Base-by-base conservation (phyloP, 2,329 filamentous ascomycete species). In the Diplodia intermedia region DNA sequence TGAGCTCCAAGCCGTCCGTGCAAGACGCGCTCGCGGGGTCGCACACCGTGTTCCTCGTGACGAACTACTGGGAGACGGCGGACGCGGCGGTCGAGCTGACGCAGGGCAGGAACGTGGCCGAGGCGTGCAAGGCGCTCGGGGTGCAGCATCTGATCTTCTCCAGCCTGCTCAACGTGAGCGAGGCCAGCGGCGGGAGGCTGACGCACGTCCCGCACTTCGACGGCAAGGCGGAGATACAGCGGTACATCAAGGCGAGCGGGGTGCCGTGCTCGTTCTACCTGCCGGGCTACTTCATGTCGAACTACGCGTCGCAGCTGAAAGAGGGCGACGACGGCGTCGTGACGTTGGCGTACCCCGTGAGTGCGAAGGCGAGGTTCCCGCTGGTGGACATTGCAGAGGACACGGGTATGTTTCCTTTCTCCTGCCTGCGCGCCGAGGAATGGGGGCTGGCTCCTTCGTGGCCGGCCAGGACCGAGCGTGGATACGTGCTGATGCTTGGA, bases 81-180 rank as follows among this genome's bases (percentile, higher is more conserved):
- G 29, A 65, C 15, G 23, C 78, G 6, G 73, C 78, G 20, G 68
- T 72, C 2, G 77, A 79, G 55, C 70, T 76, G 5, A 50, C 69
- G 36, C 76, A 79, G 66, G 77, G 77, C 29, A 76, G 75, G 69
- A 73, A 73, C 33, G 77, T 79, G 43, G 77, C 80, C 29, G 69
- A 81, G 2, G 72, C 72, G 0, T 68, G 67, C 49, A 74, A 75
- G 52, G 70, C 63, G 4, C 71, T 73, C 5, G 77, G 76, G 11
- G 76, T 79, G 2, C 69, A 75, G 40, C 81, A 81, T 68, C 73
- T 81, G 18, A 78, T 83, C 69, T 83, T 73, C 70, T 79, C 76
- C 55, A 75, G 75, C 6, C 72, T 78, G 73, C 69, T 71, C 3
- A 71, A 75, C 66, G 71, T 76, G 0, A 50, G 29, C 18, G 69